Evolutionary conservation across 768 basidiomycete genomes (phyloP).

Genomic region (Lactifluus volemus): DNA sequence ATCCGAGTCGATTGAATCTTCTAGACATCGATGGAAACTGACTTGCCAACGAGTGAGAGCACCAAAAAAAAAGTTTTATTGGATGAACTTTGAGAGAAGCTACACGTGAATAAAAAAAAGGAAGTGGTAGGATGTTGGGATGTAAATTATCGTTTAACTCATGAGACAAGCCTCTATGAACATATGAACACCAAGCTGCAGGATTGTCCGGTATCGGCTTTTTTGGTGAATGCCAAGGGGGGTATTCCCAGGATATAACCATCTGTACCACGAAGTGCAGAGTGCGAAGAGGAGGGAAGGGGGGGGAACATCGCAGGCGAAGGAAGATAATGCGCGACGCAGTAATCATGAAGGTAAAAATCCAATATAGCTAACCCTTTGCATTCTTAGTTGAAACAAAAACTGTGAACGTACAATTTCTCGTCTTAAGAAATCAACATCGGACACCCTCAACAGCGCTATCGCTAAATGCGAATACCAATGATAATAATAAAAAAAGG

Average conservation of each 20-base stretch:
- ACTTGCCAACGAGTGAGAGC: not conserved
- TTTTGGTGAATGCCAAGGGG: not conserved
- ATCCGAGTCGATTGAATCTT: too few species aligned
- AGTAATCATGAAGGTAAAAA: not conserved
- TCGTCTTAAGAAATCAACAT: not conserved
- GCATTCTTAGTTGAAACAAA: slow-evolving; percentile 3
- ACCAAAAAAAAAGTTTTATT: not conserved
- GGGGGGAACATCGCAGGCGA: not conserved
- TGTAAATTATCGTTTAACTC: not conserved
- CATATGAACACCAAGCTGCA: not conserved
- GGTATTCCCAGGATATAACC: not conserved
- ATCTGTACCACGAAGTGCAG: not conserved
- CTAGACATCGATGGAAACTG: not conserved
- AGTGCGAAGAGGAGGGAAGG: not conserved
- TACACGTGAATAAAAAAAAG: not conserved
- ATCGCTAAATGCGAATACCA: not conserved
- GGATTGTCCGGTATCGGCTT: not conserved
- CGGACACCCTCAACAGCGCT: not conserved
- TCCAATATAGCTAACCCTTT: slow-evolving; percentile 6
- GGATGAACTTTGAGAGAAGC: not conserved
- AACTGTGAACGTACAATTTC: slow-evolving; percentile 1
- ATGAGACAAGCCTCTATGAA: not conserved
- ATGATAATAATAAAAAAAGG: not conserved
- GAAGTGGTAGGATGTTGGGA: not conserved
- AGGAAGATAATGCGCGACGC: not conserved